Evolutionary conservation across 1,284 basidiomycete genomes (phyloP), one percentile per base, ranked within the genome.

Genomic region (Sparassis latifolia): DNA sequence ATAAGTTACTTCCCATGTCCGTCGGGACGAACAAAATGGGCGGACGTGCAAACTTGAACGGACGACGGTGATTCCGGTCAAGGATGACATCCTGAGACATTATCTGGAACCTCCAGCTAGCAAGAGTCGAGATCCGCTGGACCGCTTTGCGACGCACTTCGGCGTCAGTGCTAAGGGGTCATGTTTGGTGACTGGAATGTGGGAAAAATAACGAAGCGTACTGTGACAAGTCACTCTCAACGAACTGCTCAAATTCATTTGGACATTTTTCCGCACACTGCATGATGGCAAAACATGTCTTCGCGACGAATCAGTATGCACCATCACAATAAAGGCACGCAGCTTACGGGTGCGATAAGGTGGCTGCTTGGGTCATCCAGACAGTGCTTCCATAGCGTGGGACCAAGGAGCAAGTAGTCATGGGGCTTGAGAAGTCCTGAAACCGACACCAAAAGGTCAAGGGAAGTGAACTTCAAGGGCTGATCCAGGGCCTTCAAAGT

Each of bases 281-380:
- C 83, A 87, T 87, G 35, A 81, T 56, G 31, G 88, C 65, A 59
- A 84, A 87, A 52, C 77, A 82, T 6, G 79, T 73, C 85, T 88
- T 52, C 32, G 20, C 20, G 20, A 20, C 20, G 20, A 20, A 20
- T 20, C 20, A 20, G 20, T 20, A 20, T 20, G 20, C 20, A 20
- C 20, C 20, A 20, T 20, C 20, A 20, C 20, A 20, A 20, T 20
- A 20, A 20, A 20, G 20, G 20, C 20, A 20, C 20, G 20, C n/a
- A 28, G 68, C 78, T 49, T 54, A 86, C 84, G 29, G 82, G 71
- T 48, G 75, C 69, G n/a, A 77, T 68, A 5, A 74, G 60, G 37
- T 70, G 70, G 0, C 70, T 55, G 53, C 79, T 71, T 12, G 58
- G 46, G 29, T 60, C 66, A 31, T 71, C 65, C n/a, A 84, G 61